Conservation (phyloP, 345 rosid species). For the Populus ilicifolia region DNA sequence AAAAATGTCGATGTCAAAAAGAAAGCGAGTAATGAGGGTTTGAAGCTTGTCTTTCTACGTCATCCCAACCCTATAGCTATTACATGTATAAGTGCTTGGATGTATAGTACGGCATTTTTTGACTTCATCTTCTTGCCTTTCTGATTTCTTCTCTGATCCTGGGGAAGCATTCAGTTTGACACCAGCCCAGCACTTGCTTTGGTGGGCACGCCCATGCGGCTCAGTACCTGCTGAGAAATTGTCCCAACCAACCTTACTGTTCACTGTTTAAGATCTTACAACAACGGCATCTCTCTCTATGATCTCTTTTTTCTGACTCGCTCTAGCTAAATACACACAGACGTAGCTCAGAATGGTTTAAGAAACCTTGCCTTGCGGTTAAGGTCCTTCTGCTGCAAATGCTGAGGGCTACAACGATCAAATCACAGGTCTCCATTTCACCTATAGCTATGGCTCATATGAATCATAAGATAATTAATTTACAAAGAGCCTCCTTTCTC, state of each 20-base stretch:
- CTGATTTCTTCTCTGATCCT: constrained; percentile 17
- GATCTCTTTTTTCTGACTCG: background rate
- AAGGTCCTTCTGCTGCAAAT: background rate
- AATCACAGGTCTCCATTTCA: background rate
- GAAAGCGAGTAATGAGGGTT: constrained; percentile 43
- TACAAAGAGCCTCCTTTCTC: background rate
- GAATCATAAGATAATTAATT: background rate
- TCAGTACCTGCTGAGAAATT: constrained; percentile 6
- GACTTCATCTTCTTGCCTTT: constrained; percentile 8
- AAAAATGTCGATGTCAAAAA: constrained; percentile 20
- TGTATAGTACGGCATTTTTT: background rate
- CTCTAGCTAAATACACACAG: background rate
- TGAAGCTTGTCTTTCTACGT: constrained; percentile 44
- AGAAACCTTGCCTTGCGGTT: background rate
- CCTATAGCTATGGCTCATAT: background rate
- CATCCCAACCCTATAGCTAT: background rate
- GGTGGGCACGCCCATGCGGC: constrained; percentile 70
- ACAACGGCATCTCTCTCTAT: background rate
- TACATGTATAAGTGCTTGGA: background rate
- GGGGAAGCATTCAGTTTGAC: constrained; percentile 51
- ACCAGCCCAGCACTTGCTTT: constrained; percentile 69
- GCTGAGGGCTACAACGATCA: background rate
- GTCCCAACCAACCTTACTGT: constrained; percentile 20
- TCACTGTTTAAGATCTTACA: background rate
- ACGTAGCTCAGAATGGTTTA: background rate